Conservation (phyloP, 2,329 filamentous ascomycete genomes). For the Sporothrix brasiliensis region DNA sequence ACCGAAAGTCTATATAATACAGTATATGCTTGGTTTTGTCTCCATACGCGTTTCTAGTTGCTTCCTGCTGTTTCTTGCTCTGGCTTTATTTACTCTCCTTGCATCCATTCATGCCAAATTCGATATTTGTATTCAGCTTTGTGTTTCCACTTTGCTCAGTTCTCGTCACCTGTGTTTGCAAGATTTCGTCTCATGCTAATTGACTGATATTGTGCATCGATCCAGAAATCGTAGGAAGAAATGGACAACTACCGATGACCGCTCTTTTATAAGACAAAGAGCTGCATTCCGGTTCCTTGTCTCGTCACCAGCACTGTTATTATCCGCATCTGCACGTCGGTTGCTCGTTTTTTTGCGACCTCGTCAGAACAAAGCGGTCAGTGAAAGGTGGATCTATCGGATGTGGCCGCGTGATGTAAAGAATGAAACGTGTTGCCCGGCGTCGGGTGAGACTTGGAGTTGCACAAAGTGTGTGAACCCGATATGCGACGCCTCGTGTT, state of each 20-base stretch:
- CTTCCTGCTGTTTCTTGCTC: neutral
- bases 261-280: neutral
- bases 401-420: neutral
- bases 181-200: no score
- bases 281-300: neutral
- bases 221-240: neutral
- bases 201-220: no score
- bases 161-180: no score
- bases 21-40: no score
- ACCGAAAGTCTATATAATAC: neutral
- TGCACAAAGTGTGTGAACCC: neutral
- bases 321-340: neutral
- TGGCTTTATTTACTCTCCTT: neutral
- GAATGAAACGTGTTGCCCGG: neutral
- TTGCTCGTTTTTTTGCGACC: neutral
- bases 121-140: no score
- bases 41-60: neutral
- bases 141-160: no score
- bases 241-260: constrained; percentile 1
- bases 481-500: constrained; percentile 6
- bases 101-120: neutral
- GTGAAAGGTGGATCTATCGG: neutral
- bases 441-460: constrained; percentile 11
- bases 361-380: neutral
- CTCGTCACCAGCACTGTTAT: neutral